Evolutionary conservation across 176 grass and related monocot genomes (phyloP).

Genomic region (Phyllostachys edulis): DNA sequence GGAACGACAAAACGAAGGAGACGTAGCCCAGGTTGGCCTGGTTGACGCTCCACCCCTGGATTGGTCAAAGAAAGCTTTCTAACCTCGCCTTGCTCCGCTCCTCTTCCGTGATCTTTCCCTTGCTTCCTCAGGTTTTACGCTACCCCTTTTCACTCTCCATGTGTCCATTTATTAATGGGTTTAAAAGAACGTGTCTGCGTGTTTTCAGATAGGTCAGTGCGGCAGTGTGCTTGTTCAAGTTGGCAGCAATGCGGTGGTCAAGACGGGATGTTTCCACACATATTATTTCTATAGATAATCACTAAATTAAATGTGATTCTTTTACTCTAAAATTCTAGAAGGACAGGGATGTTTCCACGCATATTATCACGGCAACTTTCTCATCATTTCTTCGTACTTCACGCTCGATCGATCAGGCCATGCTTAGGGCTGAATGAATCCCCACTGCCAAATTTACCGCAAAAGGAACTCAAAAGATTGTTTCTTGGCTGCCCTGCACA

Average conservation of each 20-base stretch:
- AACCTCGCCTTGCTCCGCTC: not conserved
- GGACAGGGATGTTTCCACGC: not conserved
- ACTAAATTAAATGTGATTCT: not conserved
- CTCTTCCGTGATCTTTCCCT: not conserved
- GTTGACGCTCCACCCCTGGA: too few species aligned
- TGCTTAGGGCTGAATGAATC: not conserved
- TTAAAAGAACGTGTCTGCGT: not conserved
- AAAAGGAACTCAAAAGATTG: not conserved
- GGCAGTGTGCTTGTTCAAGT: too few species aligned
- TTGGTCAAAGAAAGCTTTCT: not conserved
- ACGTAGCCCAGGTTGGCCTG: too few species aligned
- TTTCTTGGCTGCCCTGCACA: not conserved
- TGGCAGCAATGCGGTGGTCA: too few species aligned
- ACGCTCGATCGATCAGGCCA: constrained; percentile 3
- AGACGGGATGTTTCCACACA: too few species aligned
- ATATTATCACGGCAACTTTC: not conserved
- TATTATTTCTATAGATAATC: not conserved
- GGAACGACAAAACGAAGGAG: too few species aligned
- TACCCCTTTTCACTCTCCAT: not conserved
- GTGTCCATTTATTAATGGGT: not conserved
- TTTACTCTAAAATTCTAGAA: not conserved
- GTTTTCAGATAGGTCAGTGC: not conserved
- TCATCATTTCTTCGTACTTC: constrained; percentile 28
- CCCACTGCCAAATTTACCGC: not conserved
- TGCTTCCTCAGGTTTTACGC: not conserved